Conservation (phyloP, 495 filamentous ascomycete genomes). For the Lasiosphaeria miniovina region DNA sequence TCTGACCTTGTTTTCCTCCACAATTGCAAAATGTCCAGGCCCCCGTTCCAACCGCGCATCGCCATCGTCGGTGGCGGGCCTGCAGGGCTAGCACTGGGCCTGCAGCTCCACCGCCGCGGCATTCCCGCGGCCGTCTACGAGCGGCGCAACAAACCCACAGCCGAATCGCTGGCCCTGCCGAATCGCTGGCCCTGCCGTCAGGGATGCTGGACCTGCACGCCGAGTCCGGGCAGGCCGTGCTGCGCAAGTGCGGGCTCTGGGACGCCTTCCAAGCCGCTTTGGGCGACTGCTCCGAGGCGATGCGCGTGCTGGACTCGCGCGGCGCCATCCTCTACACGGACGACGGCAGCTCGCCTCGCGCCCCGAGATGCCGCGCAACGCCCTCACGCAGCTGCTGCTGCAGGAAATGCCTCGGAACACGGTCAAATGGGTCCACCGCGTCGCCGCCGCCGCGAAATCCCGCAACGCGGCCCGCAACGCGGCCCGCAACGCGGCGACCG, state of each 20-base stretch:
- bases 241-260: constrained; percentile 45
- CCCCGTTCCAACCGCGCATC: constrained; percentile 22
- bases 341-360: constrained; percentile 27
- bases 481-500: constrained; percentile 5
- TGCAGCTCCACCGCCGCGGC: constrained; percentile 43
- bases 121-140: constrained; percentile 51
- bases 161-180: constrained; percentile 32
- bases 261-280: constrained; percentile 36
- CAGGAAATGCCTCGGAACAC: constrained; percentile 32
- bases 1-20: no score
- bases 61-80: constrained; percentile 57
- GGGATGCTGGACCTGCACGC: constrained; percentile 52
- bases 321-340: constrained; percentile 40
- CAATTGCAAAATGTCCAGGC: no score
- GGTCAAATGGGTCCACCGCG: constrained; percentile 47
- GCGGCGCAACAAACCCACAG: constrained; percentile 12
- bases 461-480: background rate
- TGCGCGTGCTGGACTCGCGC: constrained; percentile 35
- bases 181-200: constrained; percentile 36
- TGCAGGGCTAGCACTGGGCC: constrained; percentile 50
- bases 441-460: constrained; percentile 19
- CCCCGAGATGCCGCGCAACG: constrained; percentile 50
- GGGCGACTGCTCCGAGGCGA: constrained; percentile 35
- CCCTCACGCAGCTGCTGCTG: constrained; percentile 41
- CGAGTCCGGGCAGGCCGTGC: constrained; percentile 41